A percentile compares a stretch with the other conserved stretches of the same genome.
Conservation (phyloP, 805 yeast genomes). For the Suhomyces faveliae region DNA sequence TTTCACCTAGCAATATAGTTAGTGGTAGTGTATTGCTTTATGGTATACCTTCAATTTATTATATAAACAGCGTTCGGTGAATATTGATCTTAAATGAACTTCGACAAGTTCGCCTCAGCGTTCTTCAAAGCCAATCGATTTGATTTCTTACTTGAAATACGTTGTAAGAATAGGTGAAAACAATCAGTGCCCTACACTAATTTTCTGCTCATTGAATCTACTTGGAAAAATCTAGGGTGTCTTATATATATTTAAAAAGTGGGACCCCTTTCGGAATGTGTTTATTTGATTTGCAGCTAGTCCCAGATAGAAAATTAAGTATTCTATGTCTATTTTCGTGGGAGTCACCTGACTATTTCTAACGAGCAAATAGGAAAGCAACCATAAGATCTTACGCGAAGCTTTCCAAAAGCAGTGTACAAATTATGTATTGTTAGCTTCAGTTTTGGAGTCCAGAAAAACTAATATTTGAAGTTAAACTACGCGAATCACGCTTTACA, state of each 20-base stretch:
- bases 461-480: not conserved
- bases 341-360: not conserved
- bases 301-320: too few species aligned
- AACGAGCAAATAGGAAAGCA: not conserved
- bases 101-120: not conserved
- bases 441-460: not conserved
- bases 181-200: not conserved
- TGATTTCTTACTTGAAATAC: too few species aligned
- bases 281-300: too few species aligned
- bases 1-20: not conserved
- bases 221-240: not conserved
- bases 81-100: not conserved
- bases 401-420: not conserved
- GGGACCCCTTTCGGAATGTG: not conserved
- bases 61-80: too few species aligned
- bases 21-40: not conserved
- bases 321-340: too few species aligned
- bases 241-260: not conserved
- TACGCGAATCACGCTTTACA: not conserved
- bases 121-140: not conserved
- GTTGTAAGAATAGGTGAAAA: too few species aligned
- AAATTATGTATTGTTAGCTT: not conserved
- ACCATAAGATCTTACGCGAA: slow-evolving; percentile 1
- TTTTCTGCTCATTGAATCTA: not conserved
- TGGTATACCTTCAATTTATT: too few species aligned